Evolutionary conservation across 2,329 filamentous ascomycete genomes (phyloP), one percentile per base, ranked within the genome.

Genomic region (Neonectria hederae): DNA sequence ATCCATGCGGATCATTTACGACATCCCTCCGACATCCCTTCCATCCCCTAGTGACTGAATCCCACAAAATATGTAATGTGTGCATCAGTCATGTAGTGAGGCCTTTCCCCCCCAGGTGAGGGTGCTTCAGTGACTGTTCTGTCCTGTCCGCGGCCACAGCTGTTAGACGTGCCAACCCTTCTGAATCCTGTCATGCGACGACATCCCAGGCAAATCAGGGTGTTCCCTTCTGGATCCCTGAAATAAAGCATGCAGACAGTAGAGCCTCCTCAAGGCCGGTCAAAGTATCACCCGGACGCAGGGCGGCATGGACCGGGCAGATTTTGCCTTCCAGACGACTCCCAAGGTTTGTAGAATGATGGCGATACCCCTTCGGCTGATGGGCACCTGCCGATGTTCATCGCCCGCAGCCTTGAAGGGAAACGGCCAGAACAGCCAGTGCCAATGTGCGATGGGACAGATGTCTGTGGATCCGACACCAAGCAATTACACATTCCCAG

Each of bases 1-100:
- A 77, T 77, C 76, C 76, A 69, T 69, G 62, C 68, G 76, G 76
- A 78, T 77, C 49, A 74, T 77, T 79, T 79, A 77, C 75, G 76
- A 76, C 65, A 65, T 56, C 49, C 32, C 54, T 62, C 51, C 42
- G 56, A 63, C 56, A n/a, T 58, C 59, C 62, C 68, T 63, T 65
- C 56, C 53, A 45, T 48, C 26, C 55, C 45, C 55, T 38, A 66
- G 59, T 61, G 58, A 55, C 55, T 54, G 35, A 54, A 45, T 54
- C 22, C 48, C 53, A 40, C 35, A 38, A 51, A 48, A 40, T 53
- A 35, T 42, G 26, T 17, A 43, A 35, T 48, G 48, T 45, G 26
- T 54, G 54, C 42, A 59, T 30, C 48, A 28, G 35, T 48, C 22
- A 35, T 51, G 61, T 14, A 43, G 51, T 51, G 43, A 48, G 38